Conservation (phyloP, 495 filamentous ascomycete species). For the Aspergillus diversus region DNA sequence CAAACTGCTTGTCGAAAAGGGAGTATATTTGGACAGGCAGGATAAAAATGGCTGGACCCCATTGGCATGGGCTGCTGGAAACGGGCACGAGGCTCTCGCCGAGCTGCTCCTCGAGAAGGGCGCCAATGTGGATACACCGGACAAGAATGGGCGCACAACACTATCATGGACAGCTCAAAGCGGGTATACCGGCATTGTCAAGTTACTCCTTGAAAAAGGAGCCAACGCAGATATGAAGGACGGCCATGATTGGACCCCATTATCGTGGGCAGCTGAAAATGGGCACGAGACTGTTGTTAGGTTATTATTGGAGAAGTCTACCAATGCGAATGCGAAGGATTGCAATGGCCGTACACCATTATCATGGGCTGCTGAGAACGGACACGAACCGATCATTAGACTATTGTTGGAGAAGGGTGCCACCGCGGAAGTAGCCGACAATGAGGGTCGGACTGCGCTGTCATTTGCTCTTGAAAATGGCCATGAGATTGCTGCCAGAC, state of each 20-base stretch:
- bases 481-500: not conserved
- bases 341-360: not conserved
- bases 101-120: not conserved
- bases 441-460: not conserved
- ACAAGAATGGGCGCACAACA: not conserved
- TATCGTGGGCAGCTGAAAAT: not conserved
- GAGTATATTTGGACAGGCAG: not conserved
- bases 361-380: conserved; percentile 2
- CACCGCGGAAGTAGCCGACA: not conserved
- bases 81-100: not conserved
- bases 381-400: not conserved
- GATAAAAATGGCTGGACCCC: not conserved
- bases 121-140: not conserved
- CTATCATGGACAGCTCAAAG: not conserved
- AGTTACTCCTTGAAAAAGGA: not conserved
- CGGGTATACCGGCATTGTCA: not conserved
- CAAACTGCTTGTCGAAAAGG: not conserved
- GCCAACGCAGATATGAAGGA: not conserved
- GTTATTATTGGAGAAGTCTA: not conserved
- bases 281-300: not conserved
- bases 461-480: not conserved
- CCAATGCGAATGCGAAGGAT: not conserved
- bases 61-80: not conserved
- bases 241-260: not conserved
- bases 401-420: not conserved